Percentiles rank a stretch among this genome's conserved stretches.
Evolutionary conservation across 225 moss, liverwort and hornwort species (phyloP).

Genomic region (Thuidium tamariscinum): DNA sequence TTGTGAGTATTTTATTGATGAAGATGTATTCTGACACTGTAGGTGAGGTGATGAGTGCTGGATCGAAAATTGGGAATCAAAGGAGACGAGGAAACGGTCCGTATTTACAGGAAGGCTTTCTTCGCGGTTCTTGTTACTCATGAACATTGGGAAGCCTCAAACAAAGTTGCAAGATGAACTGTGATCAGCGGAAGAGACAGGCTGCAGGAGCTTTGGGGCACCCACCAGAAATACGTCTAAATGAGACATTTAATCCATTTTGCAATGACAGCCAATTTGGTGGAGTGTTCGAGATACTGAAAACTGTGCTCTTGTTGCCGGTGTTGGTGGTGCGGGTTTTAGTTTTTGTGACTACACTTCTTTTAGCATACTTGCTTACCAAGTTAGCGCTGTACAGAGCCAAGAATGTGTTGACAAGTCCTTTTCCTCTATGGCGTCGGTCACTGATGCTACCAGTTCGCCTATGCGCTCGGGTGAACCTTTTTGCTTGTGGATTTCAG

Average conservation of each 20-base stretch:
- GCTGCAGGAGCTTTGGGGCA: conserved; percentile 63
- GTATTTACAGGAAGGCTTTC: not conserved
- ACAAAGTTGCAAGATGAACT: conserved; percentile 39
- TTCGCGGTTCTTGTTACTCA: not conserved
- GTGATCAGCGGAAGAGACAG: conserved; percentile 34
- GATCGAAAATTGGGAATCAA: not conserved
- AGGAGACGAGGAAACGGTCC: not conserved
- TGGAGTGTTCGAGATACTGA: conserved; percentile 41
- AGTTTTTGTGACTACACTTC: conserved; percentile 37
- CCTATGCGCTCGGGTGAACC: conserved; percentile 52
- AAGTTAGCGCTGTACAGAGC: conserved; percentile 72
- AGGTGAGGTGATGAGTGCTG: not conserved
- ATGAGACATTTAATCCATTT: conserved; percentile 81
- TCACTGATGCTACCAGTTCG: conserved; percentile 71
- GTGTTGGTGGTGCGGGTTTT: conserved; percentile 44
- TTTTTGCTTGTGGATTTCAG: conserved; percentile 83
- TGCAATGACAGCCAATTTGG: conserved; percentile 41
- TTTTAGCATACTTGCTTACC: conserved; percentile 52
- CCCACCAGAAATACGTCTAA: conserved; percentile 42
- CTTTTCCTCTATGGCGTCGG: conserved; percentile 77
- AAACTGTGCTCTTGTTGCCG: conserved; percentile 60
- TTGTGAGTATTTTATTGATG: not conserved
- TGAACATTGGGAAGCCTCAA: not conserved
- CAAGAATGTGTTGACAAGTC: conserved; percentile 73
- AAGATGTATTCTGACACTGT: not conserved